Conservation (phyloP, 768 basidiomycete species). For the Galerina marginata region DNA sequence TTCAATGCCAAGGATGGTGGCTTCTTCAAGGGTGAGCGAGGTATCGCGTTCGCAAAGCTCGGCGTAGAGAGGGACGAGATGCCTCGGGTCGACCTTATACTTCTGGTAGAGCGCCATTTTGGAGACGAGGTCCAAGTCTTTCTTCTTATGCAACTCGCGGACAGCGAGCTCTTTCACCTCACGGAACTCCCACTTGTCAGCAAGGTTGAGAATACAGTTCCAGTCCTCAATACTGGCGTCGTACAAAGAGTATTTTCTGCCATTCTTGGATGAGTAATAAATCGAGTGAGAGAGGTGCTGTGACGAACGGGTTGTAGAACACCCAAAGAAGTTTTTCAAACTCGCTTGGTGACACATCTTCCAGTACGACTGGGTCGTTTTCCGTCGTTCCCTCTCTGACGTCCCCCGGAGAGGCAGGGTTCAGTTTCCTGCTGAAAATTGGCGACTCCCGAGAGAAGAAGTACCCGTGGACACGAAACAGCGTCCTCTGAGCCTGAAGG, state of each 20-base stretch:
- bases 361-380: constrained; percentile 47
- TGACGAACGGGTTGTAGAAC: constrained; percentile 32
- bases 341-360: constrained; percentile 42
- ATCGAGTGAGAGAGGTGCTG: background rate
- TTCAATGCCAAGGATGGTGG: constrained; percentile 56
- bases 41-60: constrained; percentile 55
- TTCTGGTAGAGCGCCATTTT: constrained; percentile 59
- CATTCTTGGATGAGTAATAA: background rate
- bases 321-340: constrained; percentile 60
- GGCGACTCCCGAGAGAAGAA: constrained; percentile 59
- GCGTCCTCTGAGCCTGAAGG: constrained; percentile 11
- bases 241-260: constrained; percentile 65
- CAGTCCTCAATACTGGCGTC: constrained; percentile 55
- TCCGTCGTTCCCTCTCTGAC: constrained; percentile 43
- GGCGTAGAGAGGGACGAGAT: constrained; percentile 61
- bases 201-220: constrained; percentile 62
- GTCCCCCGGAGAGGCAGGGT: constrained; percentile 34
- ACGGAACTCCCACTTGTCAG: constrained; percentile 59
- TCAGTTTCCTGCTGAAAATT: constrained; percentile 45
- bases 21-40: constrained; percentile 61
- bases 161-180: constrained; percentile 64
- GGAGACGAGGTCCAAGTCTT: constrained; percentile 46
- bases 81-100: constrained; percentile 49
- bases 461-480: constrained; percentile 55
- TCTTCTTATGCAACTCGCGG: constrained; percentile 58